Base-by-base conservation (phyloP, 257 asterid species). In the Misopates orontium region DNA sequence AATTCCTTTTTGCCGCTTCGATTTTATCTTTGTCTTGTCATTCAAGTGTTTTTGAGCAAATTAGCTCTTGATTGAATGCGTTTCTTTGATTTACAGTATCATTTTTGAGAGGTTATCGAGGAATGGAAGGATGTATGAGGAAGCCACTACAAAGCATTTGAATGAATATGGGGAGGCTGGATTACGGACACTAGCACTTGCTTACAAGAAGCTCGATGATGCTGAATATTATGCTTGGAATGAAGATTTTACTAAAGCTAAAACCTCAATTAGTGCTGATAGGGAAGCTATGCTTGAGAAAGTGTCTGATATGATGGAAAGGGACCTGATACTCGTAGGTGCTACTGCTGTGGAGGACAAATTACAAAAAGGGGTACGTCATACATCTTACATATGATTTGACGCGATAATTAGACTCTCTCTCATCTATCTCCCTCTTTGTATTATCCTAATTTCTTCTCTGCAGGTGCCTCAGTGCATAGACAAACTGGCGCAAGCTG, bases 311-410 rank as follows among this genome's bases (percentile, higher is more conserved):
- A 54, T 70, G 84, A 90, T 94, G 88, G 99, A 94, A 81, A 86
- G 77, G 78, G 96, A 87, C 40, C 78, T 94, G 85, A 85, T 83
- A 67, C 97, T 94, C 73, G 86, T 94, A 28, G 99, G 99, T 66
- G 98, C 99, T 6, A 90, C 99, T 66, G 99, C 99, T 21, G 97
- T 94, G 25, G 99, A 94, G 85, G 99, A 94, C 84, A 94, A 94
- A 83, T 82, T 94, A 69, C 99, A 94, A 84, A 85, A 82, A 83
- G 99, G 99, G 78, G 99, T 94, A 90, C 45, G 85, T 56, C 67
- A 32, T 42, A 64, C 28, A 44, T 51, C 41, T 54, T 57, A 60
- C 45, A 40, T 9, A 45, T 39, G 72, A 62, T 31, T 23, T 66
- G 45, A 39, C 41, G 5, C 31, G n/a, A 14, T 32, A 7, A 11